phyloP scores from a whole-genome alignment of 768 basidiomycete genomes.

The Hemileccinum impolitum region DNA sequence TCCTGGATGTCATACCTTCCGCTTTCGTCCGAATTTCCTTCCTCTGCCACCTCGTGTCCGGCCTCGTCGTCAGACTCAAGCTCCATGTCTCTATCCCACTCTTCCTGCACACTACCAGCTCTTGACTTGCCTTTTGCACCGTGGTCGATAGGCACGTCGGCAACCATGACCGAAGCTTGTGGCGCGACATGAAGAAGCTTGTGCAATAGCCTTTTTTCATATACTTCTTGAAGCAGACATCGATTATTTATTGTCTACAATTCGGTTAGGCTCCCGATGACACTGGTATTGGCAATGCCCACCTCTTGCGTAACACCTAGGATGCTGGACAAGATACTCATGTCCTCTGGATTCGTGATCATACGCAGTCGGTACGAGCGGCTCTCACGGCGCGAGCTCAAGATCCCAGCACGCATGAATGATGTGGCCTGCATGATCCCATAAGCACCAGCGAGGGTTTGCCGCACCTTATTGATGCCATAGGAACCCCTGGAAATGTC shows the following conservation, averaged over 20 bases:
- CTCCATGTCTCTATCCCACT: conserved; percentile 40
- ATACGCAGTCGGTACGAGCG: conserved; percentile 44
- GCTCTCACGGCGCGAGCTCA: conserved; percentile 54
- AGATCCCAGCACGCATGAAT: conserved; percentile 59
- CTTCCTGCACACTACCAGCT: conserved; percentile 32
- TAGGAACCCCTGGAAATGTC: conserved; percentile 91
- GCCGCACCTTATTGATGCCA: conserved; percentile 75
- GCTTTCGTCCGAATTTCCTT: conserved; percentile 43
- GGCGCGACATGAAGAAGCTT: conserved; percentile 46
- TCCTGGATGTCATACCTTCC: conserved; percentile 56
- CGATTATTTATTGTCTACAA: conserved; percentile 72
- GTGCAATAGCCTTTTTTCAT: conserved; percentile 58
- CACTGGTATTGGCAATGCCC: conserved; percentile 14
- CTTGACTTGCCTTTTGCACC: conserved; percentile 8
- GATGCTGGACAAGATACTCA: conserved; percentile 77
- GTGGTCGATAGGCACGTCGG: conserved; percentile 18
- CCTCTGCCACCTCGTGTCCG: conserved; percentile 1
- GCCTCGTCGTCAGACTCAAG: conserved; percentile 23
- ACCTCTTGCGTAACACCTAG: conserved; percentile 86
- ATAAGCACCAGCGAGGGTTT: conserved; percentile 79
- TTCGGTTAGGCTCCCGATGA: conserved; percentile 1
- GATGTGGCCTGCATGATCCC: conserved; percentile 74
- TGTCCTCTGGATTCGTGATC: conserved; percentile 50
- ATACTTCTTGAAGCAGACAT: conserved; percentile 63
- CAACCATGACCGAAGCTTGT: conserved; percentile 14